Percentiles rank a stretch among this genome's conserved stretches.
Conservation (phyloP, 179 eudicot genomes). For the Dionaea muscipula region DNA sequence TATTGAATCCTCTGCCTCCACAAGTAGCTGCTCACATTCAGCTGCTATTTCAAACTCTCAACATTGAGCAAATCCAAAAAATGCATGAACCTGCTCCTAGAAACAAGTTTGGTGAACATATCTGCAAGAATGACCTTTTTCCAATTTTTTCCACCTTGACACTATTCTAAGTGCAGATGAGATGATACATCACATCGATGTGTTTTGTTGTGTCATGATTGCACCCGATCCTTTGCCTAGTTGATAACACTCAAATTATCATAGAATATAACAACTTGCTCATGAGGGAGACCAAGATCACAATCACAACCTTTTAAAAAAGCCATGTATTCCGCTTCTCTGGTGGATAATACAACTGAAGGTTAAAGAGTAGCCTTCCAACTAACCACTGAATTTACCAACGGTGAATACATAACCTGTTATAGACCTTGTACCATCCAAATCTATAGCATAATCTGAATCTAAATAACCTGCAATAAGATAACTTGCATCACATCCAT, state of each 20-base stretch:
- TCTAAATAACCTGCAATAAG: neutral
- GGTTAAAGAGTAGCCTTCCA: neutral
- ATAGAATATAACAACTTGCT: too few species aligned
- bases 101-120: slow-evolving; percentile 4
- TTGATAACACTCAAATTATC: too few species aligned
- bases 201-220: too few species aligned
- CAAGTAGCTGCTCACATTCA: neutral
- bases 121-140: neutral
- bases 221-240: too few species aligned
- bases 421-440: neutral
- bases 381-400: neutral
- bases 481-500: neutral
- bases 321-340: neutral
- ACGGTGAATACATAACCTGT: neutral
- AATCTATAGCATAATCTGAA: neutral
- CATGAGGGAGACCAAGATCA: too few species aligned
- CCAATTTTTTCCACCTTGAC: too few species aligned
- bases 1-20: neutral
- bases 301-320: neutral
- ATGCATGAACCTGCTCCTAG: slow-evolving; percentile 1
- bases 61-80: slow-evolving; percentile 6
- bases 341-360: neutral
- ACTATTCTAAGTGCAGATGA: too few species aligned
- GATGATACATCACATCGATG: too few species aligned
- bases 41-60: neutral